Evolutionary conservation across 192 early-diverging fungal species (phyloP).

Genomic region (Coemansia sp.): DNA sequence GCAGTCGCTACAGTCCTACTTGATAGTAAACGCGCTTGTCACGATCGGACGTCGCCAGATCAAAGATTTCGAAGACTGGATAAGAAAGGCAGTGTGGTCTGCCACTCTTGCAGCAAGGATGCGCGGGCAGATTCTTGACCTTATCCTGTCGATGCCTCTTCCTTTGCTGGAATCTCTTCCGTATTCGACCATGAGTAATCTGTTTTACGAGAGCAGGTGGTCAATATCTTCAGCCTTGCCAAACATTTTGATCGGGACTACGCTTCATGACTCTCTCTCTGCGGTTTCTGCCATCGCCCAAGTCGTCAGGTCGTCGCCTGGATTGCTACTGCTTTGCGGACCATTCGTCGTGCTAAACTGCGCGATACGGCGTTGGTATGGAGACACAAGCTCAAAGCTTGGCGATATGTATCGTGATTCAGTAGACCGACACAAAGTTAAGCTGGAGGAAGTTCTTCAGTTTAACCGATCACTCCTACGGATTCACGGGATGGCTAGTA

Average conservation of each 20-base stretch:
- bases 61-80: not conserved
- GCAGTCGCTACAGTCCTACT: slow-evolving; percentile 24
- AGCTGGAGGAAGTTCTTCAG: not conserved
- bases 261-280: not conserved
- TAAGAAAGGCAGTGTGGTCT: slow-evolving; percentile 2
- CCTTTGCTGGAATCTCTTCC: slow-evolving; percentile 13
- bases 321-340: not conserved
- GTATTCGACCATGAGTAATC: not conserved
- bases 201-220: not conserved
- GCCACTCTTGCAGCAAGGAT: not conserved
- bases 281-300: slow-evolving; percentile 5
- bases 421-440: not conserved
- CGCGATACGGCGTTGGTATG: not conserved
- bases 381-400: not conserved
- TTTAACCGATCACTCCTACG: slow-evolving; percentile 5
- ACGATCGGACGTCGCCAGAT: slow-evolving; percentile 14
- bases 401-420: not conserved
- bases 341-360: not conserved
- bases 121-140: not conserved
- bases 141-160: slow-evolving; percentile 9
- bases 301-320: slow-evolving; percentile 1
- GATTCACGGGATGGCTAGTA: slow-evolving; percentile 1
- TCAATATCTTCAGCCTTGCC: not conserved
- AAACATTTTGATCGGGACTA: not conserved
- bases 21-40: slow-evolving; percentile 20